A percentile compares a stretch with the other conserved stretches of the same genome.
phyloP scores from a whole-genome alignment of 2,329 filamentous ascomycete species.

The Sporothrix mexicana region DNA sequence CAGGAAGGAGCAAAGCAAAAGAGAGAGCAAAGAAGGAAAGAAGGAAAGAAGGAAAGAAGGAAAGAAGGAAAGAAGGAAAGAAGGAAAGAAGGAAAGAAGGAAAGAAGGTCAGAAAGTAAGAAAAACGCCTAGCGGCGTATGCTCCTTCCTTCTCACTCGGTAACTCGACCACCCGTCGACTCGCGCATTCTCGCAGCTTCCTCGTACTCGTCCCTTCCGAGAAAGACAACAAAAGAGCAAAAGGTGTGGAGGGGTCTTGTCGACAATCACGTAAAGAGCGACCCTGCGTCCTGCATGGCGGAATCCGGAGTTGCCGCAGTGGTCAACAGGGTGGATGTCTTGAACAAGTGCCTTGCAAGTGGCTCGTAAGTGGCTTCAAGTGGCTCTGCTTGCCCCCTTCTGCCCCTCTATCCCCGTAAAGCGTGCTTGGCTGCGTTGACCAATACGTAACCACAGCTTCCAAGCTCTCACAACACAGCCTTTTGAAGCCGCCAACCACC shows the following conservation, averaged over 20 bases:
- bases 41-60: no score
- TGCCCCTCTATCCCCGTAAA: not conserved
- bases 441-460: constrained; percentile 25
- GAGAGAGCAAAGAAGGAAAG: no score
- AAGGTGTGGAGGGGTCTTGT: not conserved
- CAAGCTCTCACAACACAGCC: not conserved
- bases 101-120: no score
- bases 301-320: constrained; percentile 25
- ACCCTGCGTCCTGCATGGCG: constrained; percentile 18
- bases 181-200: not conserved
- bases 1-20: not conserved
- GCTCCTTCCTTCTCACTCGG: not conserved
- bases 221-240: no score
- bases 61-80: not conserved
- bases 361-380: no score
- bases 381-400: no score
- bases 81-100: no score
- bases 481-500: not conserved
- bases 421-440: constrained; percentile 14
- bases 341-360: no score
- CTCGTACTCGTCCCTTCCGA: no score
- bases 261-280: not conserved
- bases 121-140: constrained; percentile 26
- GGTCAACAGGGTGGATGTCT: not conserved
- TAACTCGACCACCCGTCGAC: not conserved